These are phyloP conservation scores for Mayamaea pseudoterrestris DNA, from an alignment of 108 stramenopile species.

Conservation along the genomic window DNA sequence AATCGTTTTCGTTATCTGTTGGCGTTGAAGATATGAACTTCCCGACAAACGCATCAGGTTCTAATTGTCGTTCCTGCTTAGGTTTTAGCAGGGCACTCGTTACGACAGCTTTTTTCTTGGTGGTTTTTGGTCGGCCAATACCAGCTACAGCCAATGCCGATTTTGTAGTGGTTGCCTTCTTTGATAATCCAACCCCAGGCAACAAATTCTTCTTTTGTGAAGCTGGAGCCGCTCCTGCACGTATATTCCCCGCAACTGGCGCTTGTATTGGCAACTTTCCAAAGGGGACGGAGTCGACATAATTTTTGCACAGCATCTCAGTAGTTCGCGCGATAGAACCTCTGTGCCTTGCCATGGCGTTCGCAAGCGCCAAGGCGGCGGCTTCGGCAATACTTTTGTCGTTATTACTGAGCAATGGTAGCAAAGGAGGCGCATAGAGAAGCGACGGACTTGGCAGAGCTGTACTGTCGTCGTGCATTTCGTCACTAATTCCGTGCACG, in stretches of 20 bases:
- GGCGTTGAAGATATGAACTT: constrained; percentile 31
- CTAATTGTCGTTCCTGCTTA: constrained; percentile 58
- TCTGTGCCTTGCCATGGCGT: constrained; percentile 53
- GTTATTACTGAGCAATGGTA: constrained; percentile 54
- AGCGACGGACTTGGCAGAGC: constrained; percentile 30
- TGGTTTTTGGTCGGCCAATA: constrained; percentile 51
- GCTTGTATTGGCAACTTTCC: not conserved
- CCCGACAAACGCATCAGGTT: constrained; percentile 42
- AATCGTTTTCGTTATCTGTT: constrained; percentile 47
- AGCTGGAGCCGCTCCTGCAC: constrained; percentile 9
- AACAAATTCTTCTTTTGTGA: constrained; percentile 15
- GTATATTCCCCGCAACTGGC: too few species aligned
- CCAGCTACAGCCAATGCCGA: constrained; percentile 33
- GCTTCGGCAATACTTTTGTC: constrained; percentile 49
- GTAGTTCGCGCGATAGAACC: constrained; percentile 46
- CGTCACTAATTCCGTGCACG: constrained; percentile 21
- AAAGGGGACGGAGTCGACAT: constrained; percentile 52
- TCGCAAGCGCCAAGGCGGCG: constrained; percentile 53
- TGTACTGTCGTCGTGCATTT: constrained; percentile 12
- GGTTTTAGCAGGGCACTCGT: constrained; percentile 52
- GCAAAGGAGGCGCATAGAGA: constrained; percentile 66
- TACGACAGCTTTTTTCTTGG: constrained; percentile 45
- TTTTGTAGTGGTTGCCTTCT: constrained; percentile 20
- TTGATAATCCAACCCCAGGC: constrained; percentile 12
- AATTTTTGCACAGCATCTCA: constrained; percentile 51